phyloP scores from a whole-genome alignment of 2,329 filamentous ascomycete genomes.

The Sporothrix brasiliensis region DNA sequence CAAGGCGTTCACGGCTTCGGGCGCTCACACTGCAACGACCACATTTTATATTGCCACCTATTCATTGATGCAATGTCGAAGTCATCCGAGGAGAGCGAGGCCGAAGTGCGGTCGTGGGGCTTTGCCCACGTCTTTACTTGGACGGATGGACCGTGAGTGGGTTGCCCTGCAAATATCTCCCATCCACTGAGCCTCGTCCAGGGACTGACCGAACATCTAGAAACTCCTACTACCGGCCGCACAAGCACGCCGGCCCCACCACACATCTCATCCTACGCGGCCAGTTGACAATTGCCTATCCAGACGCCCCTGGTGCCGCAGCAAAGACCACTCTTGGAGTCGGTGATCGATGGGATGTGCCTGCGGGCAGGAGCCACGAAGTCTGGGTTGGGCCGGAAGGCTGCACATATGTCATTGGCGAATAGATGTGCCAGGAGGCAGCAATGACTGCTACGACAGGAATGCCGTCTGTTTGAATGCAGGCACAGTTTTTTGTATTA shows the following conservation, averaged over 20 bases:
- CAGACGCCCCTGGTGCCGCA: constrained; percentile 52
- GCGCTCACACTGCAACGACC: not conserved
- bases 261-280: constrained; percentile 71
- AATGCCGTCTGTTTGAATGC: not conserved
- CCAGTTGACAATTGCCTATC: constrained; percentile 68
- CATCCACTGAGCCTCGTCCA: not conserved
- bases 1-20: constrained; percentile 6
- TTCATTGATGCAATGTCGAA: not conserved
- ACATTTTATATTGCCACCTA: not conserved
- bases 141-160: constrained; percentile 65
- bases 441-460: not conserved
- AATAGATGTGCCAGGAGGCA: constrained; percentile 40
- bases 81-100: constrained; percentile 52
- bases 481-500: not conserved
- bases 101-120: constrained; percentile 68
- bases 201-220: constrained; percentile 45
- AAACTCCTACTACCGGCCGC: constrained; percentile 69
- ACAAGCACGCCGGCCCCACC: constrained; percentile 65
- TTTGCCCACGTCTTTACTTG: constrained; percentile 72
- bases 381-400: constrained; percentile 69
- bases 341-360: constrained; percentile 67
- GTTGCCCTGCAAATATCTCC: constrained; percentile 27
- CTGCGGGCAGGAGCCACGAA: constrained; percentile 65
- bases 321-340: constrained; percentile 59
- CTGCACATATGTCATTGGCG: constrained; percentile 69